Conservation (phyloP, 768 basidiomycete genomes). For the Leucosporidium creatinivorum region DNA sequence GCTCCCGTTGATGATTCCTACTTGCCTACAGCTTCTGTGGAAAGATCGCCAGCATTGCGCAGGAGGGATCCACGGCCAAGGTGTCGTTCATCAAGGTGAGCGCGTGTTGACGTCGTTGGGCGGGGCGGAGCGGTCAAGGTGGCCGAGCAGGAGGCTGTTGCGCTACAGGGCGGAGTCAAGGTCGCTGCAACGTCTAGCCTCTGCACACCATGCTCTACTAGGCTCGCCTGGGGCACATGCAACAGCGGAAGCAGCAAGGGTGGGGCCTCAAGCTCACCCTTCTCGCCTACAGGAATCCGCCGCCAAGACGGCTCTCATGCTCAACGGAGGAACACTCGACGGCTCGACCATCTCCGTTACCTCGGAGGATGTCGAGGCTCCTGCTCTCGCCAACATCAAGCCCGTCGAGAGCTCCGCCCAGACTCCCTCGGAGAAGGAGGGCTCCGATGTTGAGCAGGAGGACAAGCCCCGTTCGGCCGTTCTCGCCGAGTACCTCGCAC, state of each 20-base stretch:
- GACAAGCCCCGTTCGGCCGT: slow-evolving; percentile 74
- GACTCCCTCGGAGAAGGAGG: slow-evolving; percentile 18
- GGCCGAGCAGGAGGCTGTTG: not conserved
- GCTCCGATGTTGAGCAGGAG: slow-evolving; percentile 34
- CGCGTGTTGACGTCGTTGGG: not conserved
- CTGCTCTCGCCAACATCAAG: slow-evolving; percentile 47
- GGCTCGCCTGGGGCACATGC: too few species aligned
- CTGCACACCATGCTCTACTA: too few species aligned
- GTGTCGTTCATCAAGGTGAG: slow-evolving; percentile 70
- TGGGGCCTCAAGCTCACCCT: slow-evolving; percentile 15
- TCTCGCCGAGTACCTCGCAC: slow-evolving; percentile 87
- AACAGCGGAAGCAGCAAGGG: too few species aligned
- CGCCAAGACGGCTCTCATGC: slow-evolving; percentile 79
- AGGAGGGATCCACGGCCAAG: slow-evolving; percentile 51
- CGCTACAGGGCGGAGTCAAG: not conserved
- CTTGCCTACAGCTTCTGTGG: slow-evolving; percentile 66
- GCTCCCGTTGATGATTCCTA: slow-evolving; percentile 12
- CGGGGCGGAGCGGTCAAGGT: not conserved
- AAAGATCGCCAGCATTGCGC: slow-evolving; percentile 50
- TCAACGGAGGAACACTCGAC: slow-evolving; percentile 57
- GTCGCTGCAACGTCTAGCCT: too few species aligned
- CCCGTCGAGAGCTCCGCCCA: slow-evolving; percentile 44
- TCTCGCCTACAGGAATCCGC: slow-evolving; percentile 49
- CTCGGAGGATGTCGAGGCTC: slow-evolving; percentile 51
- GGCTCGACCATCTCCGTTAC: slow-evolving; percentile 62